These are phyloP conservation scores for Coprinellus micaceus DNA, from an alignment of 768 basidiomycete genomes.

Conservation along the genomic window DNA sequence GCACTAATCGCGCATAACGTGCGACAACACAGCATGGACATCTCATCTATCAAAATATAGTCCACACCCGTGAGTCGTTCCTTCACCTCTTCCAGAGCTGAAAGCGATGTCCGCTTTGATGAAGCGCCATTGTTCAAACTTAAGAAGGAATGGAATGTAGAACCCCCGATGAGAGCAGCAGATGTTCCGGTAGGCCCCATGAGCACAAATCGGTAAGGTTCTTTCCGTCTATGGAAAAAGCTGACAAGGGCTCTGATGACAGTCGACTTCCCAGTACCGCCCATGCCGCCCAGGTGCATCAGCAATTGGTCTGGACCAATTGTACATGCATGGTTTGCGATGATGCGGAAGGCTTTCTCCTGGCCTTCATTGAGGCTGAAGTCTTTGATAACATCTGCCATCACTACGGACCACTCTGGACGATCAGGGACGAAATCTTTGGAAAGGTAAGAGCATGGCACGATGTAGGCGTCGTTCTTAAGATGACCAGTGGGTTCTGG, in stretches of 20 bases:
- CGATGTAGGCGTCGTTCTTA: background rate
- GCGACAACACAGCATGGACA: slow-evolving; percentile 14
- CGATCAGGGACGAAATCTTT: background rate
- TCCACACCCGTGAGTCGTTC: slow-evolving; percentile 2
- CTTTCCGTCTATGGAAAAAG: slow-evolving; percentile 9
- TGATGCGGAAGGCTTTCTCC: background rate
- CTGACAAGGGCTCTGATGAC: slow-evolving; percentile 12
- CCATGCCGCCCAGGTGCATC: slow-evolving; percentile 19
- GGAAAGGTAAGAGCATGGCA: background rate
- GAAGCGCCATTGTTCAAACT: background rate
- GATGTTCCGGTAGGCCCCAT: slow-evolving; percentile 20
- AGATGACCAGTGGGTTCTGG: background rate
- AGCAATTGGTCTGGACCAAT: background rate
- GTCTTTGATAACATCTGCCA: background rate
- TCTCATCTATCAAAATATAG: slow-evolving; percentile 16
- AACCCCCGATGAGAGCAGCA: slow-evolving; percentile 15
- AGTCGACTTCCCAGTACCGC: slow-evolving; percentile 17
- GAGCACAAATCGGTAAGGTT: slow-evolving; percentile 8
- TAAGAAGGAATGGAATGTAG: slow-evolving; percentile 19
- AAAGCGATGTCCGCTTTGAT: background rate
- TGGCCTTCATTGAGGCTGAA: background rate
- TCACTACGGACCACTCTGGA: background rate
- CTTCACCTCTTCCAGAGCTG: background rate
- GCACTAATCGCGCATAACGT: slow-evolving; percentile 11
- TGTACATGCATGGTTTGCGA: slow-evolving; percentile 1